A percentile compares a stretch with the other conserved stretches of the same genome.
Conservation (phyloP, 768 basidiomycete genomes). For the Ramaria sp. region DNA sequence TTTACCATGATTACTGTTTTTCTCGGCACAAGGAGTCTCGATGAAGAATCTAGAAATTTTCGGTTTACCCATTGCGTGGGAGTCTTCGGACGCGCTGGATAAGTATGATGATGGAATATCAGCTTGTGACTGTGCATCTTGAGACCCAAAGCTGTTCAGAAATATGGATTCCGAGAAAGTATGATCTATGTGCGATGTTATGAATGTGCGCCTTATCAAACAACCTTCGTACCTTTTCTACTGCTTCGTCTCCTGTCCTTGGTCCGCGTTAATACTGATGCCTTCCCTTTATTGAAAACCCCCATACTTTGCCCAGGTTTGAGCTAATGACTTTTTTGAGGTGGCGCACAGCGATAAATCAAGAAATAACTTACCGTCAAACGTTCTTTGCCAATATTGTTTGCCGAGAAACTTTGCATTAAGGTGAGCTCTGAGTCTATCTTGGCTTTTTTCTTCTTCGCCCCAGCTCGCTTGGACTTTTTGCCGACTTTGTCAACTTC, state of each 20-base stretch:
- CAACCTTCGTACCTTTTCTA: constrained; percentile 17
- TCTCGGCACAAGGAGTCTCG: neutral
- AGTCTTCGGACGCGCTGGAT: constrained; percentile 5
- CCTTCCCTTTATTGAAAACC: constrained; percentile 57
- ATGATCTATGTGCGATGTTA: neutral
- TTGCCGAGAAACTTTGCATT: constrained; percentile 57
- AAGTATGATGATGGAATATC: neutral
- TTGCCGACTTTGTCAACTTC: constrained; percentile 2
- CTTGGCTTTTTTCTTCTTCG: constrained; percentile 20
- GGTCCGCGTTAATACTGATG: constrained; percentile 34
- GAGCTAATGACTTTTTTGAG: constrained; percentile 21
- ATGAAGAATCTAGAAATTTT: neutral
- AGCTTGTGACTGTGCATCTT: neutral
- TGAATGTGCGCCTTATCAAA: neutral
- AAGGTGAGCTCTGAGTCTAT: constrained; percentile 44
- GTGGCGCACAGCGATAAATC: neutral
- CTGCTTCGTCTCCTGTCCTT: constrained; percentile 15
- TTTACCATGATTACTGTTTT: neutral
- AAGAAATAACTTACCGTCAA: constrained; percentile 39
- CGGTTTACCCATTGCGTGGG: neutral
- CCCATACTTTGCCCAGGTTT: constrained; percentile 37
- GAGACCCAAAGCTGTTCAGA: constrained; percentile 19
- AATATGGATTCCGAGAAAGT: constrained; percentile 40
- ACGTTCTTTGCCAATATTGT: constrained; percentile 50
- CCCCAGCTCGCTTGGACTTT: neutral